Percentiles rank a stretch among this genome's conserved stretches.
Evolutionary conservation across 192 early-diverging fungal species (phyloP).

Genomic region (Dissophora ornata): DNA sequence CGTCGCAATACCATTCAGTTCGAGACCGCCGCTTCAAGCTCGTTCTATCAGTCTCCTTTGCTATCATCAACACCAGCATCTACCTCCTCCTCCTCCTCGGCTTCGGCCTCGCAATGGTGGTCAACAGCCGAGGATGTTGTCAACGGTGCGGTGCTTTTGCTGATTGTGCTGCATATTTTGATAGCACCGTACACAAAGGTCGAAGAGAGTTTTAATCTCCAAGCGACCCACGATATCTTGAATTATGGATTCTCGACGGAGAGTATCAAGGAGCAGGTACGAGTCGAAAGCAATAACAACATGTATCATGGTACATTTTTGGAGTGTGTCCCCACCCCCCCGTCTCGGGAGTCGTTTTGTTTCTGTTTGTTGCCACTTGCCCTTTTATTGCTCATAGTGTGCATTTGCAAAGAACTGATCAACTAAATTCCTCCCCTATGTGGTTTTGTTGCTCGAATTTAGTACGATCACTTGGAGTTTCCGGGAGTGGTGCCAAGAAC

Average conservation of each 20-base stretch:
- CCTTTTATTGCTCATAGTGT: too few relatives aligned
- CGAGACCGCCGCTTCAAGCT: not conserved
- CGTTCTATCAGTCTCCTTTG: not conserved
- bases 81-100: not conserved
- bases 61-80: not conserved
- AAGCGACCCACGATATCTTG: slow-evolving; percentile 92
- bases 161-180: slow-evolving; percentile 48
- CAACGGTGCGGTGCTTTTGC: slow-evolving; percentile 3
- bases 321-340: too few relatives aligned
- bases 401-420: too few relatives aligned
- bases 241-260: slow-evolving; percentile 58
- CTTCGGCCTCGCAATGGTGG: slow-evolving; percentile 1
- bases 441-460: too few relatives aligned
- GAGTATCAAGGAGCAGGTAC: slow-evolving; percentile 26
- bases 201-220: slow-evolving; percentile 96
- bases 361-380: too few relatives aligned
- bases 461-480: slow-evolving; percentile 93
- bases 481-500: slow-evolving; percentile 97
- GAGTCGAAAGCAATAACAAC: not conserved
- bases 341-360: too few relatives aligned
- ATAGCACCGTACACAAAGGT: slow-evolving; percentile 91
- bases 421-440: too few relatives aligned
- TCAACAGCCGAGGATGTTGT: slow-evolving; percentile 7
- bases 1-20: slow-evolving; percentile 11
- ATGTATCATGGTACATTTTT: too few relatives aligned